phyloP scores from a whole-genome alignment of 768 basidiomycete species.

The Trametes cubensis region DNA sequence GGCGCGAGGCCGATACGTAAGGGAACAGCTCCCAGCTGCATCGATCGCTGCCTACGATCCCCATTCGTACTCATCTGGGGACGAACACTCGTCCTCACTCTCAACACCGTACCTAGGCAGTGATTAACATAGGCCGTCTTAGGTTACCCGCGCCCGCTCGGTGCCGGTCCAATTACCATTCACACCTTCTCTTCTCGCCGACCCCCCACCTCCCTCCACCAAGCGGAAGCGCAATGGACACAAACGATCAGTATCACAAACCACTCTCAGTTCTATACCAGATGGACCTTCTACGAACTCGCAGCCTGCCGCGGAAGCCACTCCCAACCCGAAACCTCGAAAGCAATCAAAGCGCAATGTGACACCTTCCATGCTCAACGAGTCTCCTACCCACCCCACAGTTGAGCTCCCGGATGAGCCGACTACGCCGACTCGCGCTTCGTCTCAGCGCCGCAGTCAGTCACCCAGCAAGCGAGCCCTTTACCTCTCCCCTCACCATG shows the following conservation, averaged over 20 bases:
- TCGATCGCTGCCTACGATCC: too few relatives aligned
- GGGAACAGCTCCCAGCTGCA: too few relatives aligned
- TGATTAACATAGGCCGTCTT: not conserved
- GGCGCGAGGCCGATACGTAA: too few relatives aligned
- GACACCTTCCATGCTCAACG: slow-evolving; percentile 24
- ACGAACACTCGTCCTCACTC: too few relatives aligned
- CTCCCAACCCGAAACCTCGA: slow-evolving; percentile 65
- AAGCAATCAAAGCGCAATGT: slow-evolving; percentile 42
- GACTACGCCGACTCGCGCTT: slow-evolving; percentile 30
- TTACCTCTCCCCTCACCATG: slow-evolving; percentile 45
- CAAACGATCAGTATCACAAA: slow-evolving; percentile 24
- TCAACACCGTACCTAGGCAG: not conserved
- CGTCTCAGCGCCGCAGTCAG: slow-evolving; percentile 26
- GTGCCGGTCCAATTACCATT: slow-evolving; percentile 21
- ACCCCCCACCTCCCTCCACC: slow-evolving; percentile 7
- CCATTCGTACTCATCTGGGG: too few relatives aligned
- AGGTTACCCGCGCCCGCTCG: slow-evolving; percentile 26
- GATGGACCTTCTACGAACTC: slow-evolving; percentile 24
- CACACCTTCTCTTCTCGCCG: slow-evolving; percentile 20
- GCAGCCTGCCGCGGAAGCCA: slow-evolving; percentile 41
- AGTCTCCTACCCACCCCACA: slow-evolving; percentile 33
- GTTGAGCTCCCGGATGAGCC: slow-evolving; percentile 27
- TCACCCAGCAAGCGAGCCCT: slow-evolving; percentile 35
- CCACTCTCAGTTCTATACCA: slow-evolving; percentile 14
- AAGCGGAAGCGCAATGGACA: slow-evolving; percentile 46